Evolutionary conservation across 2,329 filamentous ascomycete genomes (phyloP), one percentile per base, ranked within the genome.

Genomic region (Colletotrichum cuscutae): DNA sequence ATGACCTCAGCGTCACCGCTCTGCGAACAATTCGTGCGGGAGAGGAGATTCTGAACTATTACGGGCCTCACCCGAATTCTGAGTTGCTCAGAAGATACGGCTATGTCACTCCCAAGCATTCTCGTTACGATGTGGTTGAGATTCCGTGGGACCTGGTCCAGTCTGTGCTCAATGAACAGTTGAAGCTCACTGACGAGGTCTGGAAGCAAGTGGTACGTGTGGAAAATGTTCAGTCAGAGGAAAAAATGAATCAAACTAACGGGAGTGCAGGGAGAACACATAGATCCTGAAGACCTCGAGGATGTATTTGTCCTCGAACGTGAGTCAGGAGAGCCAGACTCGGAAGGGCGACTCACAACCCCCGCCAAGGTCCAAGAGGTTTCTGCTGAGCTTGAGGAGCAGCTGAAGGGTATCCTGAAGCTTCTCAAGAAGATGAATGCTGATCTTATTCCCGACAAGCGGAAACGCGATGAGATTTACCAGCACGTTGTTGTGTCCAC

Each of bases 11-110:
- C 3, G 96, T 97, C 81, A 93, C 91, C 28, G 87, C 93, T 0
- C 86, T 95, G 71, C 89, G 91, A 56, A 83, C 89, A 1, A 95
- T 98, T 77, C 83, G 82, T 28, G 88, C 89, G 0, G 93, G 93
- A 6, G 89, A 94, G 68, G 93, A 97, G 81, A 90, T 98, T 22
- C 90, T 95, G 79, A 97, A 97, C 80, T 95, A 97, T 82, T 97
- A 97, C 76, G 95, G 95, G 0, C 91, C 95, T 6, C 89, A 97
- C 3, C 93, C 95, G 11, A 93, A 94, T 72, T 93, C 93, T 1
- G 95, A 98, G 78, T 86, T 98, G 8, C 87, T 98, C 12, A 88
- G 95, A 46, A 88, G 95, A 15, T 97, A 98, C 77, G 95, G 95
- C 22, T 98, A 97, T 78, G 90, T 95, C n/a, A 96, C 94, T 0